These are phyloP conservation scores for Fraxinus velutina DNA, from an alignment of 305 asterid species.

Conservation along the genomic window DNA sequence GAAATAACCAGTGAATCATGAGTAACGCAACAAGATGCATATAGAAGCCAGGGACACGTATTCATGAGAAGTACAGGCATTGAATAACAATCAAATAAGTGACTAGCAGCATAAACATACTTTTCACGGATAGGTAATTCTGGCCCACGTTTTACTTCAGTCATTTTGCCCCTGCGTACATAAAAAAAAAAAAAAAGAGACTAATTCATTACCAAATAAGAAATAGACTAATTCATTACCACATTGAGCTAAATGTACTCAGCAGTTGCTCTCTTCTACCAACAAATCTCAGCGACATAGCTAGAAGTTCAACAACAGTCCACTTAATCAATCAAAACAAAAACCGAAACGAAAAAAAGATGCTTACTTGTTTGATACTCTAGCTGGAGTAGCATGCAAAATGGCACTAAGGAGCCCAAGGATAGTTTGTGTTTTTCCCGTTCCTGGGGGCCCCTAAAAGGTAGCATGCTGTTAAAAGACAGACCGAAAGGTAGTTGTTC, in stretches of 20 bases:
- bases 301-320: background rate
- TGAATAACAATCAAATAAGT: conserved; percentile 1
- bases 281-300: conserved; percentile 18
- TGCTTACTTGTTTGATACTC: conserved; percentile 60
- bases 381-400: conserved; percentile 94
- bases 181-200: background rate
- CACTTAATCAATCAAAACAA: conserved; percentile 11
- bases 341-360: conserved; percentile 9
- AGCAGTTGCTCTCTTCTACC: conserved; percentile 17
- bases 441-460: conserved; percentile 97
- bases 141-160: conserved; percentile 53
- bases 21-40: background rate
- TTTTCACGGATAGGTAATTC: conserved; percentile 63
- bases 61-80: background rate
- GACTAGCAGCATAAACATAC: conserved; percentile 45
- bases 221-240: conserved; percentile 16
- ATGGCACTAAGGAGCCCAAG: conserved; percentile 95
- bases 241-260: background rate
- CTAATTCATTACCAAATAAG: conserved; percentile 7
- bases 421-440: conserved; percentile 97
- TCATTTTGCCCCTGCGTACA: conserved; percentile 54
- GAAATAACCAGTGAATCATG: background rate
- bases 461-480: conserved; percentile 31
- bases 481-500: background rate
- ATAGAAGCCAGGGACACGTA: background rate